Conservation (phyloP, 1,284 basidiomycete species). For the Wallemia hederae region DNA sequence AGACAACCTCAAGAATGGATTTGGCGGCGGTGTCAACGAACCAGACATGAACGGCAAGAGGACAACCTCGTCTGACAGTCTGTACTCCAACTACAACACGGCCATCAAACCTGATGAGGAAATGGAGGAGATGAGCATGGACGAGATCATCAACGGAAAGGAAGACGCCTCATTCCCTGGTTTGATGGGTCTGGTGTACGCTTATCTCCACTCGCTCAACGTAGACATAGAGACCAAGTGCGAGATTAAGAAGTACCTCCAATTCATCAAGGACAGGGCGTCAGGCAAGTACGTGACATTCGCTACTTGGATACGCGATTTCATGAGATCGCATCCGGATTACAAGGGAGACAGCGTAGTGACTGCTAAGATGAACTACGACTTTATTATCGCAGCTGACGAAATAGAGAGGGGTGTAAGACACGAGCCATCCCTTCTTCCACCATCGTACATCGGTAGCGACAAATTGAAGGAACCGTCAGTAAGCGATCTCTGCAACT, state of each 20-base stretch:
- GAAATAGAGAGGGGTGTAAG: slow-evolving; percentile 24
- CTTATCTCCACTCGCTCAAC: slow-evolving; percentile 68
- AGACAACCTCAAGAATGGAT: background rate
- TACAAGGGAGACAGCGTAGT: slow-evolving; percentile 83
- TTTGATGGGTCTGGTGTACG: slow-evolving; percentile 49
- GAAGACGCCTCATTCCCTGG: slow-evolving; percentile 53
- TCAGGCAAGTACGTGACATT: slow-evolving; percentile 56
- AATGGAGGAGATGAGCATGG: slow-evolving; percentile 67
- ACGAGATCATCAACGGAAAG: slow-evolving; percentile 84
- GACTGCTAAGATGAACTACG: slow-evolving; percentile 72
- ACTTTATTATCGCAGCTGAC: slow-evolving; percentile 69
- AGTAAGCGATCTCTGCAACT: background rate
- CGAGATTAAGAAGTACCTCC: slow-evolving; percentile 46
- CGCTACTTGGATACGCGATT: slow-evolving; percentile 76
- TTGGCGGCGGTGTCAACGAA: background rate
- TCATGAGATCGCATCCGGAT: slow-evolving; percentile 58
- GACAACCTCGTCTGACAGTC: background rate
- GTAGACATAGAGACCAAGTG: slow-evolving; percentile 31
- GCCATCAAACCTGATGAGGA: slow-evolving; percentile 29
- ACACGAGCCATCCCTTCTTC: background rate
- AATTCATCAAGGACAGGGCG: slow-evolving; percentile 46
- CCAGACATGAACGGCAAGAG: background rate
- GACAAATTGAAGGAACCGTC: background rate
- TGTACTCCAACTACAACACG: background rate
- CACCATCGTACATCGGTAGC: background rate